Percentiles rank a stretch among this genome's conserved stretches.
Evolutionary conservation across 345 rosid species (phyloP).

Genomic region (Laguncularia racemosa): DNA sequence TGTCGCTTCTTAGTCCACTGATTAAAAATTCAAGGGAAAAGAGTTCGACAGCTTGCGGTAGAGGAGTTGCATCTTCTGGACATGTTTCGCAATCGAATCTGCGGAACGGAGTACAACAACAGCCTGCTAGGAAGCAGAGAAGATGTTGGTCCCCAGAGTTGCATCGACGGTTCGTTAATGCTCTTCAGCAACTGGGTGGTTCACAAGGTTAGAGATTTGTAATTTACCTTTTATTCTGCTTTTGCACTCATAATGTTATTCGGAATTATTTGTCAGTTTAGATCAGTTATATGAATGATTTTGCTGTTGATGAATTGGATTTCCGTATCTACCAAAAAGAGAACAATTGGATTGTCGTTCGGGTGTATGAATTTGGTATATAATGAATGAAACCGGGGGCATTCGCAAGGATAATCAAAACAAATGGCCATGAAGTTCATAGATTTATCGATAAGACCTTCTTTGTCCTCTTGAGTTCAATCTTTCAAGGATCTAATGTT

Average conservation of each 20-base stretch:
- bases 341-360: too few relatives aligned
- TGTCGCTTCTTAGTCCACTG: slow-evolving; percentile 48
- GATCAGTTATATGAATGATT: too few relatives aligned
- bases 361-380: too few relatives aligned
- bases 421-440: too few relatives aligned
- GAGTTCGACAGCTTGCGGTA: slow-evolving; percentile 35
- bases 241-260: not conserved
- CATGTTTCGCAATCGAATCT: slow-evolving; percentile 27
- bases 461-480: not conserved
- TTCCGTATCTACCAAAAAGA: too few relatives aligned
- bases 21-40: slow-evolving; percentile 51
- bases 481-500: slow-evolving; percentile 8
- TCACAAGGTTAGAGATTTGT: slow-evolving; percentile 50
- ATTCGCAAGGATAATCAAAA: too few relatives aligned
- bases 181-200: slow-evolving; percentile 88
- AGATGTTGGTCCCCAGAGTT: slow-evolving; percentile 96
- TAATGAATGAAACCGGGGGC: too few relatives aligned
- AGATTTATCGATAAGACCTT: too few relatives aligned
- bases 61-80: slow-evolving; percentile 30
- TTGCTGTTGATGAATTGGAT: too few relatives aligned
- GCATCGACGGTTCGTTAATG: slow-evolving; percentile 75
- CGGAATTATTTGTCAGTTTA: too few relatives aligned
- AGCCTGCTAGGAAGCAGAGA: slow-evolving; percentile 70
- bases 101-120: slow-evolving; percentile 33
- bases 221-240: not conserved